Conservation (phyloP, 208 protist genomes). For the Acanthamoeba culbertsoni region DNA sequence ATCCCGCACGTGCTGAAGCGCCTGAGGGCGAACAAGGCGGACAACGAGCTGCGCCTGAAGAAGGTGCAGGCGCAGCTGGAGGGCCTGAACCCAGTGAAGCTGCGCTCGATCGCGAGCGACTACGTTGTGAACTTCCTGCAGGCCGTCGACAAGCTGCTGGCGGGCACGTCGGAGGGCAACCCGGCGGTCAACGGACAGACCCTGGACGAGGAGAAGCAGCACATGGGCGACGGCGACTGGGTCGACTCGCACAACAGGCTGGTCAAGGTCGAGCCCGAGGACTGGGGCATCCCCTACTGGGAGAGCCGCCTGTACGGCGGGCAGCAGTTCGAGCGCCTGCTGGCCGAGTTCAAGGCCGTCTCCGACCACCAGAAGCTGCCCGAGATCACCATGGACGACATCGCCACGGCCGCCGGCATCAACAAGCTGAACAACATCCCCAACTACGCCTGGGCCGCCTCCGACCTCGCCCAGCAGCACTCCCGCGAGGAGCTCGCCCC, state of each 20-base stretch:
- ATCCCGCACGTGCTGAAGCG: constrained; percentile 72
- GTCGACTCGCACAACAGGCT: constrained; percentile 61
- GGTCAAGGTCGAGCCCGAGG: constrained; percentile 71
- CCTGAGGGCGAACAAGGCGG: constrained; percentile 60
- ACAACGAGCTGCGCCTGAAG: background rate
- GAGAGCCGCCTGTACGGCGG: constrained; percentile 76
- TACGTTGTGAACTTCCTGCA: constrained; percentile 76
- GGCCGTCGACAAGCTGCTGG: constrained; percentile 70
- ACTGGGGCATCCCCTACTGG: constrained; percentile 74
- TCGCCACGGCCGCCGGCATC: constrained; percentile 76
- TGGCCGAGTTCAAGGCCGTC: constrained; percentile 77
- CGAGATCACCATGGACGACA: constrained; percentile 74
- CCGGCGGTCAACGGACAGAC: constrained; percentile 78
- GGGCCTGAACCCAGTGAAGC: background rate
- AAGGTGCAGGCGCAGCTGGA: constrained; percentile 20
- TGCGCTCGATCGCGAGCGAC: constrained; percentile 67
- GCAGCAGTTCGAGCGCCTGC: constrained; percentile 78
- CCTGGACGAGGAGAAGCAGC: constrained; percentile 73
- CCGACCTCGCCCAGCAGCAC: constrained; percentile 70
- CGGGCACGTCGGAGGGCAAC: constrained; percentile 73
- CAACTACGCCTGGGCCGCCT: constrained; percentile 78
- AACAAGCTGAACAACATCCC: constrained; percentile 79
- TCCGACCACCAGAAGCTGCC: constrained; percentile 58
- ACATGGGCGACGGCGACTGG: constrained; percentile 73
- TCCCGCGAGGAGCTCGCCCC: constrained; percentile 67